Evolutionary conservation across 2,329 filamentous ascomycete genomes (phyloP), one percentile per base, ranked within the genome.

Genomic region (Fusarium ramigenum): DNA sequence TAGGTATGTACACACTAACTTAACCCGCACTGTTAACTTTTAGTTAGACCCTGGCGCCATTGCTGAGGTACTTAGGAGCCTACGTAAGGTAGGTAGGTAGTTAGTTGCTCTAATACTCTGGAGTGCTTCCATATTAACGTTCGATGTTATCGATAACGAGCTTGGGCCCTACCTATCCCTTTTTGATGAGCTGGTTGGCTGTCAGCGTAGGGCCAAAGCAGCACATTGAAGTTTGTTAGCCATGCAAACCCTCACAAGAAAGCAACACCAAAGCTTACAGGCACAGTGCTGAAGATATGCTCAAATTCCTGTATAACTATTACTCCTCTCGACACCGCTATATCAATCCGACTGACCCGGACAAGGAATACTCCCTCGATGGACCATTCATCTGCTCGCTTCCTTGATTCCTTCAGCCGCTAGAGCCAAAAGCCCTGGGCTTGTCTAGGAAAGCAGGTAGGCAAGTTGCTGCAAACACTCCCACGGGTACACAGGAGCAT

Each of bases 391-490:
- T 34, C 42, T 62, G 49, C 44, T 64, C 39, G 47, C 63, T 71
- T 71, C 69, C 63, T 64, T 72, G 69, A 58, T 72, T 72, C 71
- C 58, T 56, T 72, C 64, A 72, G 72, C 67, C 71, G 60, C 71
- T 74, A 74, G 47, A 58, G 42, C 40, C 54, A 58, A 69, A 62
- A 37, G 66, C 59, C 52, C 59, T 40, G 36, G 52, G 40, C 66
- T 67, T 47, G 42, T 37, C 42, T 36, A 28, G 23, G 54, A 52
- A 28, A 39, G 50, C 25, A 47, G n/a, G 54, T 67, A 28, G 50
- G 36, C 37, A 54, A 54, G 42, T 67, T 70, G 75, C 60, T 76
- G 73, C 69, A 76, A 77, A 65, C 71, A 77, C 75, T 77, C 75
- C 73, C 75, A 65, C 52, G 63, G 52, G 59, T 76, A 68, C 70